Percentiles rank a stretch among this genome's conserved stretches.
Conservation (phyloP, 2,329 filamentous ascomycete genomes). For the Fusarium stilboides region DNA sequence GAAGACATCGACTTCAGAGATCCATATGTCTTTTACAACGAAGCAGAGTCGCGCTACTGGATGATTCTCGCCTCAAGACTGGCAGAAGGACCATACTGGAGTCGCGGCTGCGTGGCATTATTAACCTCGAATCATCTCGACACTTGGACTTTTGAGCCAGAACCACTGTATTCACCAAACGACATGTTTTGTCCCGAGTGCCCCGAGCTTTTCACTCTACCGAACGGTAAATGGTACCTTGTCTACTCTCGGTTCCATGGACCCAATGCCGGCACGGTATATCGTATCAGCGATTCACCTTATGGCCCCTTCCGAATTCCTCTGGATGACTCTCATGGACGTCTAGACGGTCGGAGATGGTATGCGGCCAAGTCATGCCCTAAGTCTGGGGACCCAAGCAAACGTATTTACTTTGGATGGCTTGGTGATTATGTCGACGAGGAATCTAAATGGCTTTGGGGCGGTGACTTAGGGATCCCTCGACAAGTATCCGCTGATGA, state of each 20-base stretch:
- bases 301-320: constrained; percentile 55
- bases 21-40: constrained; percentile 55
- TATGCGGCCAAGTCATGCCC: constrained; percentile 57
- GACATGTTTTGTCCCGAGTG: constrained; percentile 57
- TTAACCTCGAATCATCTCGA: constrained; percentile 54
- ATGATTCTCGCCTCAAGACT: constrained; percentile 57
- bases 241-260: constrained; percentile 54
- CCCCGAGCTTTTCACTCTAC: constrained; percentile 54
- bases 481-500: constrained; percentile 51
- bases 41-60: constrained; percentile 52
- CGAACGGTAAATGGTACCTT: constrained; percentile 56
- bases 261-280: constrained; percentile 55
- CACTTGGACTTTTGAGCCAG: constrained; percentile 50
- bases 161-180: constrained; percentile 54
- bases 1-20: constrained; percentile 57
- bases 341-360: constrained; percentile 56
- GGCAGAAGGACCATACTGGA: constrained; percentile 52
- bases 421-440: constrained; percentile 53
- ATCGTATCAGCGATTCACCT: constrained; percentile 54
- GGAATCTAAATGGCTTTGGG: constrained; percentile 57
- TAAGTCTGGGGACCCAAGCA: constrained; percentile 48
- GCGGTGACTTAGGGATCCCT: constrained; percentile 53
- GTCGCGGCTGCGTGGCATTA: constrained; percentile 55
- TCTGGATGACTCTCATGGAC: constrained; percentile 53
- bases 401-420: constrained; percentile 55